Conservation (phyloP, 2,329 filamentous ascomycete genomes). For the Venturia effusa region DNA sequence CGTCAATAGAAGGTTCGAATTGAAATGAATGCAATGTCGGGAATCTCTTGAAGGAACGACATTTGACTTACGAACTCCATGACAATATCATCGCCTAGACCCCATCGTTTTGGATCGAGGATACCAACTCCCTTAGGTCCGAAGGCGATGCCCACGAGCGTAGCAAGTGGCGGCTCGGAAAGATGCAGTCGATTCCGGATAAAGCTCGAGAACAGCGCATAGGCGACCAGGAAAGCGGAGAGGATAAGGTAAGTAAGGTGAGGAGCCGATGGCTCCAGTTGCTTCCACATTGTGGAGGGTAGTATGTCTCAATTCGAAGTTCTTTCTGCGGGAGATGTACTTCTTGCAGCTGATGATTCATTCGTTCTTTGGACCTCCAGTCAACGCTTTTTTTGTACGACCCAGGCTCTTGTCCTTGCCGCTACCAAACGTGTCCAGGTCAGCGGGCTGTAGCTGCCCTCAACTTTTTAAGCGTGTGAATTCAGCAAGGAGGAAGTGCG, state of each 20-base stretch:
- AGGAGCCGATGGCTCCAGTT: slow-evolving; percentile 16
- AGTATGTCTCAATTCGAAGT: not conserved
- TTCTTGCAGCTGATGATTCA: not conserved
- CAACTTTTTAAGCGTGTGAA: not conserved
- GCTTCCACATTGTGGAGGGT: not conserved
- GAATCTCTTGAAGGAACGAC: not conserved
- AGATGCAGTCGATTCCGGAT: slow-evolving; percentile 38
- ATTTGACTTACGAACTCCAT: slow-evolving; percentile 20
- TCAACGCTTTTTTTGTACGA: not conserved
- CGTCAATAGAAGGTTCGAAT: not conserved
- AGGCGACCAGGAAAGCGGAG: slow-evolving; percentile 34
- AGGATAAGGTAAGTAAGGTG: slow-evolving; percentile 36
- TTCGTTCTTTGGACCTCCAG: not conserved
- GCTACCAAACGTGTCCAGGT: not conserved
- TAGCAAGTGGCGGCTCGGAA: slow-evolving; percentile 37
- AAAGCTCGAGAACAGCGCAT: slow-evolving; percentile 35
- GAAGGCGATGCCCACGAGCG: slow-evolving; percentile 33
- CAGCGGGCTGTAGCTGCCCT: not conserved
- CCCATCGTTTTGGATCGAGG: slow-evolving; percentile 32
- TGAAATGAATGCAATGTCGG: not conserved
- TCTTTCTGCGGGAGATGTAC: too few species aligned
- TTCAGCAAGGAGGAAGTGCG: not conserved
- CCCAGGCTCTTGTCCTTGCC: not conserved
- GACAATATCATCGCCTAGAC: slow-evolving; percentile 30
- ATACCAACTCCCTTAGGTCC: slow-evolving; percentile 31